Conservation (phyloP, 2,329 filamentous ascomycete genomes). For the Ascosphaera acerosa region DNA sequence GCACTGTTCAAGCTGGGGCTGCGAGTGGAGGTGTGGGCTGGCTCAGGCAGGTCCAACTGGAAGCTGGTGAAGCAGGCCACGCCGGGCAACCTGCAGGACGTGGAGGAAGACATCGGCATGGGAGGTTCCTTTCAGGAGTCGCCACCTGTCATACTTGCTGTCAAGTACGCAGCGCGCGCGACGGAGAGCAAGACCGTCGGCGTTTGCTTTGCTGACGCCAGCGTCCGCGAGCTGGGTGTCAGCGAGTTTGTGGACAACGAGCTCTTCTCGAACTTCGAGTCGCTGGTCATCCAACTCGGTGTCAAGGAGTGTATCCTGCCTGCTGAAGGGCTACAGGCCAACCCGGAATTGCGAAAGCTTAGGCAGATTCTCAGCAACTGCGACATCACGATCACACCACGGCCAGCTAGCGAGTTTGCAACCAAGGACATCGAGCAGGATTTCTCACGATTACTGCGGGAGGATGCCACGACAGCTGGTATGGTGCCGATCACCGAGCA, state of each 20-base stretch:
- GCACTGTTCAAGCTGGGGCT: constrained; percentile 79
- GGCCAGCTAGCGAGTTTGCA: constrained; percentile 51
- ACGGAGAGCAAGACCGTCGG: constrained; percentile 66
- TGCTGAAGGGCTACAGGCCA: constrained; percentile 52
- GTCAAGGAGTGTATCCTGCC: constrained; percentile 86
- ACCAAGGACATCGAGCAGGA: constrained; percentile 92
- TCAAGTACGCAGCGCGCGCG: constrained; percentile 78
- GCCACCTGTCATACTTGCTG: constrained; percentile 80
- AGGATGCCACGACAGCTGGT: constrained; percentile 45
- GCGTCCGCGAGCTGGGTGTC: constrained; percentile 79
- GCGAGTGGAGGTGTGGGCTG: constrained; percentile 71
- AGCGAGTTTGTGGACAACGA: constrained; percentile 99
- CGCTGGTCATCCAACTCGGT: constrained; percentile 81
- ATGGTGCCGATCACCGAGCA: constrained; percentile 72
- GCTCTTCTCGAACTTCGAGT: constrained; percentile 92
- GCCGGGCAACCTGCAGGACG: constrained; percentile 84
- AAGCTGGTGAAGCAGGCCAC: constrained; percentile 79
- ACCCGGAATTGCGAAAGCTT: constrained; percentile 69
- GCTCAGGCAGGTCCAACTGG: constrained; percentile 59
- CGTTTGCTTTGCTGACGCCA: constrained; percentile 94
- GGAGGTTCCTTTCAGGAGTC: constrained; percentile 32
- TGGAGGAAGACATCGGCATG: constrained; percentile 75
- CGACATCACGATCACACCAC: constrained; percentile 68
- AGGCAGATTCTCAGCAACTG: constrained; percentile 78
- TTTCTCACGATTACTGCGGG: constrained; percentile 60